Conservation (phyloP, 2,329 filamentous ascomycete species). For the Aureobasidium musti region DNA sequence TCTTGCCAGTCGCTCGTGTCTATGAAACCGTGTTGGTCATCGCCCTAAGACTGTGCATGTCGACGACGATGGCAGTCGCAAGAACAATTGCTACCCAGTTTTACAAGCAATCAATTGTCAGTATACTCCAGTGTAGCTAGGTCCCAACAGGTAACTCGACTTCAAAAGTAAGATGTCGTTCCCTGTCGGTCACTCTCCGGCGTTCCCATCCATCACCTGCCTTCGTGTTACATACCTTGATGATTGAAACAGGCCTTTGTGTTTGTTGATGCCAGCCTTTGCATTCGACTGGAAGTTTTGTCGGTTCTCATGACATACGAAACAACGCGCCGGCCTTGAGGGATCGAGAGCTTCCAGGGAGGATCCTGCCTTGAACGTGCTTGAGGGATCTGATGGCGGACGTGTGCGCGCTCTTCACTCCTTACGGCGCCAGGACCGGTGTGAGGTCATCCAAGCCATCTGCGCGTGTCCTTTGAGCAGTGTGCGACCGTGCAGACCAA, state of each 20-base stretch:
- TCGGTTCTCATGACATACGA: not conserved
- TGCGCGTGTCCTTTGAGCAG: not conserved
- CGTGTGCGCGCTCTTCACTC: not conserved
- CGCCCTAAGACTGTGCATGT: too few relatives aligned
- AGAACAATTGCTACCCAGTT: not conserved
- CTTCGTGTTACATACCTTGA: not conserved
- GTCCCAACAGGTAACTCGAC: not conserved
- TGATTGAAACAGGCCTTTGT: not conserved
- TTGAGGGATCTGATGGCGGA: not conserved
- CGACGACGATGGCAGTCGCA: not conserved
- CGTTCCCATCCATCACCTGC: not conserved
- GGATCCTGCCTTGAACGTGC: not conserved
- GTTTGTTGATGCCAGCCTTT: not conserved
- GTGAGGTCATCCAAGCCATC: not conserved
- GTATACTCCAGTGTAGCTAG: not conserved
- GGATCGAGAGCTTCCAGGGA: not conserved
- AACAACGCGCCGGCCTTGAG: not conserved
- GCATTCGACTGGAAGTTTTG: not conserved
- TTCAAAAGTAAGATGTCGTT: not conserved
- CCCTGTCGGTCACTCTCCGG: not conserved
- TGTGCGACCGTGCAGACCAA: not conserved
- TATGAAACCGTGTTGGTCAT: not conserved
- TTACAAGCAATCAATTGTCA: not conserved
- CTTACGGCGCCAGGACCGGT: not conserved
- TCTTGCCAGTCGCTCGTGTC: not conserved